Evolutionary conservation across 768 basidiomycete species (phyloP).

Genomic region (Thelephora ganbajun): DNA sequence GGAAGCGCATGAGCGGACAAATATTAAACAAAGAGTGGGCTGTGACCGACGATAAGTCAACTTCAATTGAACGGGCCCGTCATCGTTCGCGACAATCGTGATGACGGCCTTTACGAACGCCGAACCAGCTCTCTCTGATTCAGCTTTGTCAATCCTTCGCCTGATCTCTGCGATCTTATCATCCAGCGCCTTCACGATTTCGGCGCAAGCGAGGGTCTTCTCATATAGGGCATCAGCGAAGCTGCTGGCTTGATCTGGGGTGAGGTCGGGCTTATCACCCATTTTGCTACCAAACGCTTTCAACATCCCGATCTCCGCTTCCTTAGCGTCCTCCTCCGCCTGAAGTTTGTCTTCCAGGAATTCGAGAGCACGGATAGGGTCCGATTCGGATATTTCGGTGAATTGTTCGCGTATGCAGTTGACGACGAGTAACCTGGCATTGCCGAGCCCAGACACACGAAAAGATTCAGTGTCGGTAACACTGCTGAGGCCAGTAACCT

Average conservation of each 20-base stretch:
- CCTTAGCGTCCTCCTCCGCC: background rate
- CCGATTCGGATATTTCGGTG: background rate
- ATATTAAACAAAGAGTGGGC: background rate
- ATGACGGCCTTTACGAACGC: background rate
- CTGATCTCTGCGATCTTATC: background rate
- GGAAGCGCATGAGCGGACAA: background rate
- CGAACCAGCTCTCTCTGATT: background rate
- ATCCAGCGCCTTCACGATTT: background rate
- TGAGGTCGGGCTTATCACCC: background rate
- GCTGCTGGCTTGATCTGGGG: background rate
- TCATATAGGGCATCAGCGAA: background rate
- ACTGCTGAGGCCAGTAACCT: slow-evolving; percentile 9
- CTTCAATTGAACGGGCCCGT: background rate
- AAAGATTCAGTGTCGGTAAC: slow-evolving; percentile 37
- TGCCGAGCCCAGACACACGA: slow-evolving; percentile 32
- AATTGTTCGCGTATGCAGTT: background rate
- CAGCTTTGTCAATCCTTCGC: too few species aligned
- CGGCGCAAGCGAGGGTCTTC: background rate
- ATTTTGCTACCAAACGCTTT: background rate
- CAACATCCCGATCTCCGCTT: background rate
- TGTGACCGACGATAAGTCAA: background rate
- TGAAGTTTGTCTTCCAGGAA: background rate
- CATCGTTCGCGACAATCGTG: background rate
- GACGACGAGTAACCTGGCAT: background rate
- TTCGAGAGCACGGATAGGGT: background rate